phyloP scores from a whole-genome alignment of 345 rosid species.

The Iberis pinnata region DNA sequence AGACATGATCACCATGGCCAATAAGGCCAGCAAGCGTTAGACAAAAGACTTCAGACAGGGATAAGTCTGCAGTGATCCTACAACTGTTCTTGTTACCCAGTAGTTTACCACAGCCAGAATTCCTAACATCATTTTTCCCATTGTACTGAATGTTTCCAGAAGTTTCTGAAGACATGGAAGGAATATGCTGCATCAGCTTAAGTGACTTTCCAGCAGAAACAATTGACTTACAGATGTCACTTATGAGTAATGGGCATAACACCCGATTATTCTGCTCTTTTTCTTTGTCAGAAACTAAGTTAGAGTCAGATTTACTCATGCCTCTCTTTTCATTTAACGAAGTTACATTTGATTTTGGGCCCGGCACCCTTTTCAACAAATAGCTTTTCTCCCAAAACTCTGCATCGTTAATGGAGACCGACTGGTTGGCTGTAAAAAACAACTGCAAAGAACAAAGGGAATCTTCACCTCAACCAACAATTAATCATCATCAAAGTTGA shows the following conservation, averaged over 20 bases:
- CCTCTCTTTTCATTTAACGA: conserved; percentile 41
- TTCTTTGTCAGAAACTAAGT: conserved; percentile 38
- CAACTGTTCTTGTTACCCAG: conserved; percentile 3
- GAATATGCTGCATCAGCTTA: conserved; percentile 72
- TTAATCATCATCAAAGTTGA: background rate
- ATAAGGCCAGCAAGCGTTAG: conserved; percentile 72
- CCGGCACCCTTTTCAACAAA: conserved; percentile 41
- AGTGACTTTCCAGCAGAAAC: conserved; percentile 95
- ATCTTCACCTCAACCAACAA: conserved; percentile 6
- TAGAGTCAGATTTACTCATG: conserved; percentile 37
- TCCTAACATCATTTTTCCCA: conserved; percentile 30
- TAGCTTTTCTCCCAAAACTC: conserved; percentile 97
- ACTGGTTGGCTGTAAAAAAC: conserved; percentile 66
- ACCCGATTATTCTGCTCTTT: conserved; percentile 46
- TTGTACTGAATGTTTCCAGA: conserved; percentile 30
- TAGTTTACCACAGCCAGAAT: conserved; percentile 22
- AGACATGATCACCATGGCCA: conserved; percentile 67
- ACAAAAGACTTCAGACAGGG: conserved; percentile 71
- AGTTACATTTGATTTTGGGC: conserved; percentile 35
- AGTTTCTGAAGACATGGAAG: conserved; percentile 34
- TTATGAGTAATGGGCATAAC: conserved; percentile 66
- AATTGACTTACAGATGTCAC: conserved; percentile 67
- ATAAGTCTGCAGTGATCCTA: conserved; percentile 46
- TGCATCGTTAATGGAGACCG: conserved; percentile 59
- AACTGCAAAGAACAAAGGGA: conserved; percentile 38